Conservation (phyloP, 345 rosid genomes). For the Gossypium thurberi region DNA sequence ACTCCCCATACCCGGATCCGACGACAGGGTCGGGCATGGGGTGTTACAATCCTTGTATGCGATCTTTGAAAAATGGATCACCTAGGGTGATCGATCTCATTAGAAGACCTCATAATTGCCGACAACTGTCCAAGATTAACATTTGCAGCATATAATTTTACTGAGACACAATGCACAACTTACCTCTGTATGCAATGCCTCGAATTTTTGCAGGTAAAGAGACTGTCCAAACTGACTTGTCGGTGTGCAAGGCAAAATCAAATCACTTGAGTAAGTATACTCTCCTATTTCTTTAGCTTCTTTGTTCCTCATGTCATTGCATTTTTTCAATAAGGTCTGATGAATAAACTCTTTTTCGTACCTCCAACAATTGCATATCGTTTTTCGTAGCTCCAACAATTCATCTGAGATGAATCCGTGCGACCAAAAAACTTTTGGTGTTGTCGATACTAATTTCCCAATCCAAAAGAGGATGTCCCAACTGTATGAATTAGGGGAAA, state of each 20-base stretch:
- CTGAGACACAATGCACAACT: neutral
- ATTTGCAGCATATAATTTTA: neutral
- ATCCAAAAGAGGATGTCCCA: conserved; percentile 2
- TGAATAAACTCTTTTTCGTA: neutral
- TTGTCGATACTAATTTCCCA: neutral
- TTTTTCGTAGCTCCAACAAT: neutral
- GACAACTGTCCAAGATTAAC: neutral
- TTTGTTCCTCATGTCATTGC: neutral
- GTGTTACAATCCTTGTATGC: neutral
- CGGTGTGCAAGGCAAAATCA: conserved; percentile 3
- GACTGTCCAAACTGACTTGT: neutral
- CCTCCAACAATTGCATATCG: neutral
- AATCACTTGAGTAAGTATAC: neutral
- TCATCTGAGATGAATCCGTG: neutral
- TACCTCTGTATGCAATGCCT: neutral
- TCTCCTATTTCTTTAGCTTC: neutral
- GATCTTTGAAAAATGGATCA: neutral
- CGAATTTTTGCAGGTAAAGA: neutral
- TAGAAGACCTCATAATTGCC: neutral
- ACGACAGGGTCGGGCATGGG: no score
- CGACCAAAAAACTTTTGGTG: neutral
- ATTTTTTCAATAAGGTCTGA: neutral
- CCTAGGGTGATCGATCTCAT: neutral
- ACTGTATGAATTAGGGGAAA: neutral
- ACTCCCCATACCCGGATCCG: no score